Evolutionary conservation across 1,139 yeast genomes (phyloP), one percentile per base, ranked within the genome.

Genomic region (Nadsonia commutata): DNA sequence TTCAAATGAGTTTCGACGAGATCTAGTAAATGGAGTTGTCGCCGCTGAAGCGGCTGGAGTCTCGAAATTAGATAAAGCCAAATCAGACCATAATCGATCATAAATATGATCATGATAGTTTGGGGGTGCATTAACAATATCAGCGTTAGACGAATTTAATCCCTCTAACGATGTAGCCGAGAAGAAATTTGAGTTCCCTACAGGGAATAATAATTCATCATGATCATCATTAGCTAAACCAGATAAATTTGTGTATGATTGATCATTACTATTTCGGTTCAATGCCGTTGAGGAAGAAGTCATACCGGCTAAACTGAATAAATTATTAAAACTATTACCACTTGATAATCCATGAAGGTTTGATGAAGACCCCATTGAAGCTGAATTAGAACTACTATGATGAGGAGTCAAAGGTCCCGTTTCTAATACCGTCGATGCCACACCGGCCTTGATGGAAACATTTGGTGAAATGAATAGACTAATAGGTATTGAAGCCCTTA

Each of bases 31-130:
- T 27, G 33, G 33, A 11, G 33, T 27, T 4, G 33, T 11, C 0
- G 73, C 53, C 1, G 80, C 83, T 9, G 79, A 72, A 6, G 62
- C 59, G 2, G 63, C 47, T 2, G 85, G 83, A 1, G 81, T 69
- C 31, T 76, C 80, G 7, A 66, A 52, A 0, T 78, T 73, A 2
- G 79, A 70, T 9, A 69, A 62, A 2, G 70, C 58, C 3, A 78
- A 67, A 45, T 81, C 94, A 33, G 73, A 69, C 88, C 88, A 88
- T 36, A 90, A 64, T 45, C 86, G 66, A 60, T 90, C 98, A 60
- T 83, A 86, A 36, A 86, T 75, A 58, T 85, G 95, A 48, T 72
- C 77, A 49, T 79, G 86, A 57, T 90, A 90, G 49, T 81, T 71
- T 22, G 98, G 98, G 2, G 97, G 97, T 0, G 96, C 95, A 36